Evolutionary conservation across 306 rosid genomes (phyloP).

Genomic region (Castanea mollissima): DNA sequence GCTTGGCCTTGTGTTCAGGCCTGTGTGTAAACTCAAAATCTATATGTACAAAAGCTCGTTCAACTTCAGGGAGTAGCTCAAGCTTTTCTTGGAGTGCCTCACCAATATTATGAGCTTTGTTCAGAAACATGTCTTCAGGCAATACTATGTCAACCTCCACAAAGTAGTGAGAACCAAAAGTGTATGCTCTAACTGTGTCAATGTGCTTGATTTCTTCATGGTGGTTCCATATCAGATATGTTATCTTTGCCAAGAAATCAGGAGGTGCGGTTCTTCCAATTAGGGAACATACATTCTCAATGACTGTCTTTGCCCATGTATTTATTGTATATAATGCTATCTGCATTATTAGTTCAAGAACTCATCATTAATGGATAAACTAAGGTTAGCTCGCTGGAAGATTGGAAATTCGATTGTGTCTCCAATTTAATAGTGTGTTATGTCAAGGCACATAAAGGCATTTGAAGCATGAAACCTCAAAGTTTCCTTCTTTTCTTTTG

Average conservation of each 20-base stretch:
- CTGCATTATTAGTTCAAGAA: slow-evolving; percentile 38
- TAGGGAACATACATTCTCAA: slow-evolving; percentile 68
- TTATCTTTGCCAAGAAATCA: slow-evolving; percentile 64
- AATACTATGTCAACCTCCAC: slow-evolving; percentile 83
- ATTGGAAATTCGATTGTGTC: not conserved
- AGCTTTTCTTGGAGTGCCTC: slow-evolving; percentile 76
- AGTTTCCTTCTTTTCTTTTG: too few species aligned
- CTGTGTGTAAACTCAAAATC: slow-evolving; percentile 78
- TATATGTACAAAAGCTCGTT: slow-evolving; percentile 77
- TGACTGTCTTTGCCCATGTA: slow-evolving; percentile 72
- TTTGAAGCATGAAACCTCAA: too few species aligned
- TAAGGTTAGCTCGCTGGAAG: not conserved
- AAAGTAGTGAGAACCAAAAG: slow-evolving; percentile 70
- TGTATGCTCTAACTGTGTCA: slow-evolving; percentile 88
- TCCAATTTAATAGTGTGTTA: not conserved
- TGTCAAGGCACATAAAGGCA: not conserved
- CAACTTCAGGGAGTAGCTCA: slow-evolving; percentile 77
- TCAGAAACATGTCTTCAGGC: slow-evolving; percentile 61
- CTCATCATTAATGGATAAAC: not conserved
- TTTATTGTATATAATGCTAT: slow-evolving; percentile 77
- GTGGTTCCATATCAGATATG: slow-evolving; percentile 78
- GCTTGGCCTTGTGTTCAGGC: slow-evolving; percentile 70
- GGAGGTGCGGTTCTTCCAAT: slow-evolving; percentile 85
- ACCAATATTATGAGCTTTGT: slow-evolving; percentile 72
- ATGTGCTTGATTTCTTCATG: slow-evolving; percentile 68